Base-by-base conservation (phyloP, 495 filamentous ascomycete species). In the Podospora sp. region DNA sequence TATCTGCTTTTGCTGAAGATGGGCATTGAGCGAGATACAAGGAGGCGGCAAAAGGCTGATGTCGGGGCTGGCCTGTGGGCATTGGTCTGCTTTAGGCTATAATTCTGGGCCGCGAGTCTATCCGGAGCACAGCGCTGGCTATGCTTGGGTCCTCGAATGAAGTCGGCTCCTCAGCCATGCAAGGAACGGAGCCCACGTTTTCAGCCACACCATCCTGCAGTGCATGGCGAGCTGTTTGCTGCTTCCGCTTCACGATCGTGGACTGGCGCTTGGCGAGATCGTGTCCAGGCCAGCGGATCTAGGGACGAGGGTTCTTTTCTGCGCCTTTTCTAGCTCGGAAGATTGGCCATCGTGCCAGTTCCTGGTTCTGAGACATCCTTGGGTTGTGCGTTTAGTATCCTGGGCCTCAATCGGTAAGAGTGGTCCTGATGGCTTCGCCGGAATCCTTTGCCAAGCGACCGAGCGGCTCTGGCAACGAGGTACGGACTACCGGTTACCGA, bases 1-100 rank as follows among this genome's bases (percentile, higher is more conserved):
- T 25, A 20, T 36, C 62, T 56, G 40, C 24, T 57, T 60, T 68
- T 35, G 66, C 58, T 64, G 57, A 61, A 50, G 64, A 69, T 67
- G 56, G 52, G 70, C 70, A 70, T 72, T 68, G 62, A 72, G 65
- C 55, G 22, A 26, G 67, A 72, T 67, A 72, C 61, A 51, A 68
- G 60, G 22, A 49, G 62, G 50, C 21, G 24, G 59, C 65, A 63
- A 68, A 59, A 71, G 60, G 68, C 65, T 66, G 65, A 68, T 60
- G 58, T 56, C 55, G 14, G 63, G 12, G 29, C 21, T 56, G 51
- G 16, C 18, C 18, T 49, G 52, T 24, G 29, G 46, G 50, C 24
- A 24, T 21, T 25, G 20, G 3, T 6, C n/a, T 50, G 35, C 26
- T 65, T 65, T 65, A 71, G 65, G 27, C 68, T 70, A 66, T 67